phyloP scores from a whole-genome alignment of 2,329 filamentous ascomycete genomes.

The Fusarium mundagurra region DNA sequence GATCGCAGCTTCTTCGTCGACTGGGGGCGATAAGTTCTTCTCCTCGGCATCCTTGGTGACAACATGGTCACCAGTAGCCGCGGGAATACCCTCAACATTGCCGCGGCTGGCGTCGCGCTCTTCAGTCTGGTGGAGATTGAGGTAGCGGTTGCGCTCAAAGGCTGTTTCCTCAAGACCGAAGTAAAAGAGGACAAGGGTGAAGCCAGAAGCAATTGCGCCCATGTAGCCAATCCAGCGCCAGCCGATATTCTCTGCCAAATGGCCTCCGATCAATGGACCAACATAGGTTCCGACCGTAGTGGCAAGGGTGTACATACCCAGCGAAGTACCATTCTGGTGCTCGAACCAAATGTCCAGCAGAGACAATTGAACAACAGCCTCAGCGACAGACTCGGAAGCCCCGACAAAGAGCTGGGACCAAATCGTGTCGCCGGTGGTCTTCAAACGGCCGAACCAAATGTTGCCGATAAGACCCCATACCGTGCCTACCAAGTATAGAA shows the following conservation, averaged over 20 bases:
- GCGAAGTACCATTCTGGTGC: constrained; percentile 63
- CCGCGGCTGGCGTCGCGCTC: neutral
- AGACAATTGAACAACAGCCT: constrained; percentile 66
- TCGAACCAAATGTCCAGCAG: constrained; percentile 67
- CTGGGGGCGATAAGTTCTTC: constrained; percentile 1
- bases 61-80: neutral
- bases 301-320: constrained; percentile 65
- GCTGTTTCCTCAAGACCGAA: constrained; percentile 64
- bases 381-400: constrained; percentile 64
- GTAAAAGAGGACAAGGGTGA: constrained; percentile 58
- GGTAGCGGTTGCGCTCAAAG: constrained; percentile 56
- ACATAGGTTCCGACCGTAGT: constrained; percentile 66
- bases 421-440: constrained; percentile 57
- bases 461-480: constrained; percentile 59
- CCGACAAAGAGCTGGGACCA: constrained; percentile 68
- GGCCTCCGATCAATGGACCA: constrained; percentile 62
- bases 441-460: constrained; percentile 62
- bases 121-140: constrained; percentile 34
- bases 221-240: constrained; percentile 67
- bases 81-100: constrained; percentile 31
- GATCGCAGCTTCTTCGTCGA: constrained; percentile 16
- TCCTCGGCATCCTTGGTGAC: constrained; percentile 3
- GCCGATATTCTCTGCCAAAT: constrained; percentile 58
- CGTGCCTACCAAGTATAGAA: constrained; percentile 64
- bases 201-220: constrained; percentile 59